phyloP scores from a whole-genome alignment of 1,284 basidiomycete species.

The Uromyces viciae-fabae region DNA sequence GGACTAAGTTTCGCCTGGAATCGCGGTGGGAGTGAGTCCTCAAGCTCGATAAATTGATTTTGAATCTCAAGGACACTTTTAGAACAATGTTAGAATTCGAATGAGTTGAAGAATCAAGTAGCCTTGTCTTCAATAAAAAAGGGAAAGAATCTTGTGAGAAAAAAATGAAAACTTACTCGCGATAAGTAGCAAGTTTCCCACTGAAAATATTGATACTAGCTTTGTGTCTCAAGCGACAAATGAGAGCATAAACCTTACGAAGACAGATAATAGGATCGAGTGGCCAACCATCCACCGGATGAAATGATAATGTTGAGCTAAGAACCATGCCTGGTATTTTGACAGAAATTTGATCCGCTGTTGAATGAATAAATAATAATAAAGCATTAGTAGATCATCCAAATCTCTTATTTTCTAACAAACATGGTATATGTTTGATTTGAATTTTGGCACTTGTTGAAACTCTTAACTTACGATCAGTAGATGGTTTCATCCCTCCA shows the following conservation, averaged over 20 bases:
- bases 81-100: background rate
- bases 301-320: background rate
- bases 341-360: conserved; percentile 13
- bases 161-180: conserved; percentile 15
- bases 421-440: background rate
- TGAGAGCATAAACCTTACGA: background rate
- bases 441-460: no score
- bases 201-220: background rate
- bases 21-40: conserved; percentile 8
- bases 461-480: conserved; percentile 28
- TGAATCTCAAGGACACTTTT: background rate
- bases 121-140: background rate
- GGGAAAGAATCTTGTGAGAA: background rate
- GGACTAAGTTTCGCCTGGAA: background rate
- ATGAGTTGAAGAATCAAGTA: background rate
- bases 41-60: background rate
- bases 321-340: conserved; percentile 18
- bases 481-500: background rate
- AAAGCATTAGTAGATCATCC: background rate
- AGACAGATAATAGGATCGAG: conserved; percentile 12
- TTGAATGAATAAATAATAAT: background rate
- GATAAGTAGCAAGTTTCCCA: conserved; percentile 23
- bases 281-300: conserved; percentile 42
- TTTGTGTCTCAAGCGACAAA: conserved; percentile 5
- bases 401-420: background rate